A percentile compares a stretch with the other conserved stretches of the same genome.
Conservation (phyloP, 768 basidiomycete species). For the Rhizopogon rudus region DNA sequence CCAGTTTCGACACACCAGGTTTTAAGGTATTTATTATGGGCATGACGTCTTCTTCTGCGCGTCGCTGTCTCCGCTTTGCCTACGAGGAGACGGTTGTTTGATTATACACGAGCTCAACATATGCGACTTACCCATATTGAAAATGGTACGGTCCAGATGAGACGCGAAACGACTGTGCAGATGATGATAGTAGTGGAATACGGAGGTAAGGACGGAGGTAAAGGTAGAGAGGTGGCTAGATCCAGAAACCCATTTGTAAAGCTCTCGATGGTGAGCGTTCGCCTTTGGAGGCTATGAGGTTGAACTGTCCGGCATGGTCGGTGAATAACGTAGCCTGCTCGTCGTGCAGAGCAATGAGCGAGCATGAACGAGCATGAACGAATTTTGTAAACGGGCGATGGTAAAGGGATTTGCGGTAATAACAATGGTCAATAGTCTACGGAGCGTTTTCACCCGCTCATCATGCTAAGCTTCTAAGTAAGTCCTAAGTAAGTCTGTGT, state of each 20-base stretch:
- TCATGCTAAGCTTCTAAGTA: too few relatives aligned
- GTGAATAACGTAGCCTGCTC: conserved; percentile 6
- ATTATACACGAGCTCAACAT: background rate
- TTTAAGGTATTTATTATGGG: conserved; percentile 51
- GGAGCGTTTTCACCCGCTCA: too few relatives aligned
- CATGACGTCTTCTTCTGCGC: conserved; percentile 55
- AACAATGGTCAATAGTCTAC: too few relatives aligned
- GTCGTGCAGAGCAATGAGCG: conserved; percentile 11
- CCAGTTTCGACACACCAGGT: conserved; percentile 30
- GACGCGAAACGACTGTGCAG: conserved; percentile 55
- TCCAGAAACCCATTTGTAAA: conserved; percentile 69
- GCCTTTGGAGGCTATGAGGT: conserved; percentile 9
- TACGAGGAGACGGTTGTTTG: conserved; percentile 22
- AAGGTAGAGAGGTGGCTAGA: conserved; percentile 68
- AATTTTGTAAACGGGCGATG: background rate
- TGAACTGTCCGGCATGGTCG: conserved; percentile 6
- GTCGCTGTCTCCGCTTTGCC: conserved; percentile 58
- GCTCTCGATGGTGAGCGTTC: conserved; percentile 21
- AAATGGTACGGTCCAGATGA: conserved; percentile 58
- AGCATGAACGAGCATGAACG: conserved; percentile 18
- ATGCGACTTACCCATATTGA: conserved; percentile 61
- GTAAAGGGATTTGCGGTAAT: background rate
- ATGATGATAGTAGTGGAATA: conserved; percentile 77
- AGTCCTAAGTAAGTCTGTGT: too few relatives aligned
- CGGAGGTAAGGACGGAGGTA: conserved; percentile 60